Evolutionary conservation across 495 filamentous ascomycete species (phyloP), one percentile per base, ranked within the genome.

Genomic region (Talaromyces adpressus): DNA sequence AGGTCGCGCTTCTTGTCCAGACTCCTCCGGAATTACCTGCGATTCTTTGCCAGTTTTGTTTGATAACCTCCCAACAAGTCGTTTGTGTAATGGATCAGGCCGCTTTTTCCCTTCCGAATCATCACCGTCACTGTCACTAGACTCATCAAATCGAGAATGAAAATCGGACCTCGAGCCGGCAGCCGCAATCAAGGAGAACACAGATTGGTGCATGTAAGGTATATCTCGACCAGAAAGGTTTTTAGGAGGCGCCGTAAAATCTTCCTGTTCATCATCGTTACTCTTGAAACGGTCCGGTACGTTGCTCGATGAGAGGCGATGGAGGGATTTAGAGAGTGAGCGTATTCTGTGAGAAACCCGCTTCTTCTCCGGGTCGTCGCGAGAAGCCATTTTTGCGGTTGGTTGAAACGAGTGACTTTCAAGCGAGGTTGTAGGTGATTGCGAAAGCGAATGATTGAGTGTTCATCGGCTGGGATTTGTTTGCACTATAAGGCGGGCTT

Each of bases 141-240:
- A 89, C 30, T 86, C 88, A 66, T 94, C 90, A 70, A 96, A 94
- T 36, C 89, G 83, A 59, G 88, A 82, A 71, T 88, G 85, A 71
- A 93, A 91, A 70, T 93, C 88, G 22, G 87, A 87, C 56, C 84
- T 84, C 60, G 90, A 91, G 6, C 91, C 91, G 45, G 91, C 92
- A n/a, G 91, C 89, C 16, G 93, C 91, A 64, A 98, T 93, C 75
- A 98, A 83, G 59, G 91, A 92, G 74, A 97, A 96, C 59, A 98
- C 83, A 57, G 91, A 93, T 76, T 97, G 93, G 74, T 97, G 93
- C 90, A 96, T 90, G 66, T 91, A 90, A 23, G 79, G 80, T 23
- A 78, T 63, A 32, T 80, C 71, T 49, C 72, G 72, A 58, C 80
- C 81, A 27, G 75, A 70, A 27, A 77, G 63, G 18, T 64, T 71